Evolutionary conservation across 768 basidiomycete genomes (phyloP).

Genomic region (Vishniacozyma victoriae): DNA sequence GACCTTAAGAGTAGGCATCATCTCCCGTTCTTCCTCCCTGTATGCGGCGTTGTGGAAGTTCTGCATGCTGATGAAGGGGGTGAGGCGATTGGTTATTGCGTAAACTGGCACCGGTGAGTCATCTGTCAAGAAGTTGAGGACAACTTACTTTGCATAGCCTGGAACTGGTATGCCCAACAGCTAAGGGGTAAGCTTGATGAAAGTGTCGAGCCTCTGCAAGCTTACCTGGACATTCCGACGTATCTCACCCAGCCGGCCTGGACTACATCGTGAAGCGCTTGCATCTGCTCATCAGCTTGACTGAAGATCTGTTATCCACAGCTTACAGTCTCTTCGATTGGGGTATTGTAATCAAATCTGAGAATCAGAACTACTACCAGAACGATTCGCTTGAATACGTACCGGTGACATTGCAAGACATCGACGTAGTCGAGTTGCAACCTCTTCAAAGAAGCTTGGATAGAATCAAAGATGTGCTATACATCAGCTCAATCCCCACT

Average conservation of each 20-base stretch:
- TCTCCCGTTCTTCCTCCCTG: conserved; percentile 51
- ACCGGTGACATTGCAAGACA: conserved; percentile 54
- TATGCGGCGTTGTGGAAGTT: conserved; percentile 62
- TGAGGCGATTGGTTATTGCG: conserved; percentile 58
- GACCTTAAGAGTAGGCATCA: conserved; percentile 36
- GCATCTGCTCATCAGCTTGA: conserved; percentile 49
- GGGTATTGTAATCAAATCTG: conserved; percentile 54
- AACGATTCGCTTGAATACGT: conserved; percentile 51
- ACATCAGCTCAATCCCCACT: background rate
- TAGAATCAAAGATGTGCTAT: conserved; percentile 63
- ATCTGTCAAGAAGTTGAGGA: background rate
- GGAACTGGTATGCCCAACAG: conserved; percentile 48
- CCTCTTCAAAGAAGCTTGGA: conserved; percentile 55
- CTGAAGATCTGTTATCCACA: background rate
- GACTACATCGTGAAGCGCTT: conserved; percentile 65
- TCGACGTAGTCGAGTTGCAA: conserved; percentile 73
- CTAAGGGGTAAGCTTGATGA: conserved; percentile 14
- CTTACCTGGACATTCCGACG: conserved; percentile 42
- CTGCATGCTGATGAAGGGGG: conserved; percentile 64
- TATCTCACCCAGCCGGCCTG: conserved; percentile 59
- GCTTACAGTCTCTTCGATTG: conserved; percentile 53
- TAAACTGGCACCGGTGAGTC: conserved; percentile 49
- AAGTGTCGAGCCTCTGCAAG: background rate
- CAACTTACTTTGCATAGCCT: conserved; percentile 39
- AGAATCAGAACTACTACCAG: background rate